These are phyloP conservation scores for Phoma sp. DNA, from an alignment of 2,329 filamentous ascomycete genomes.

Conservation along the genomic window DNA sequence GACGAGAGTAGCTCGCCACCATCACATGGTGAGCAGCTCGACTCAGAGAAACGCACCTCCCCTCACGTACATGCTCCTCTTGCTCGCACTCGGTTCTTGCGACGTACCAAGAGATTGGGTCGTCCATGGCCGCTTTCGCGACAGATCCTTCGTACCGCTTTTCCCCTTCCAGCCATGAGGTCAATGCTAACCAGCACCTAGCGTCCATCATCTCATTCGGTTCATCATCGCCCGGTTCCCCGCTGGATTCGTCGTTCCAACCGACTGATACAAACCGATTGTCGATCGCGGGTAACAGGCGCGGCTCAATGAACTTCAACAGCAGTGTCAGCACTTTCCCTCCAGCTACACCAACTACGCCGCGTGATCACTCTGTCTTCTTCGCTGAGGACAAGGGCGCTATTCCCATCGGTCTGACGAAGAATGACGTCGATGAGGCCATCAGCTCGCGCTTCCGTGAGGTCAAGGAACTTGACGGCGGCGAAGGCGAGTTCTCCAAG, in stretches of 20 bases:
- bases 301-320: constrained; percentile 48
- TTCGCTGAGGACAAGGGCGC: constrained; percentile 68
- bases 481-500: constrained; percentile 89
- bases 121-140: constrained; percentile 52
- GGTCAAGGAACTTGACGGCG: constrained; percentile 71
- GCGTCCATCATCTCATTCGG: constrained; percentile 62
- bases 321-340: constrained; percentile 58
- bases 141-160: constrained; percentile 34
- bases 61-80: constrained; percentile 39
- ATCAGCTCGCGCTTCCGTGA: constrained; percentile 79
- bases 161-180: constrained; percentile 6
- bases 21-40: constrained; percentile 36
- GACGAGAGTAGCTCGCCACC: constrained; percentile 41
- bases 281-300: constrained; percentile 71
- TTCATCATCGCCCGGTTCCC: constrained; percentile 76
- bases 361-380: constrained; percentile 62
- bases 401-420: constrained; percentile 65
- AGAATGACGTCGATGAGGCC: constrained; percentile 75
- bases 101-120: constrained; percentile 43
- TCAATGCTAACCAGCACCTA: constrained; percentile 48
- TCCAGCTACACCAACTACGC: constrained; percentile 83
- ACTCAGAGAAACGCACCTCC: constrained; percentile 36
- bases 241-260: constrained; percentile 74
- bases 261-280: constrained; percentile 78
- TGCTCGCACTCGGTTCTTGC: constrained; percentile 48